A percentile compares a stretch with the other conserved stretches of the same genome.
phyloP scores from a whole-genome alignment of 768 basidiomycete species.

The Macrocybe gigantea region DNA sequence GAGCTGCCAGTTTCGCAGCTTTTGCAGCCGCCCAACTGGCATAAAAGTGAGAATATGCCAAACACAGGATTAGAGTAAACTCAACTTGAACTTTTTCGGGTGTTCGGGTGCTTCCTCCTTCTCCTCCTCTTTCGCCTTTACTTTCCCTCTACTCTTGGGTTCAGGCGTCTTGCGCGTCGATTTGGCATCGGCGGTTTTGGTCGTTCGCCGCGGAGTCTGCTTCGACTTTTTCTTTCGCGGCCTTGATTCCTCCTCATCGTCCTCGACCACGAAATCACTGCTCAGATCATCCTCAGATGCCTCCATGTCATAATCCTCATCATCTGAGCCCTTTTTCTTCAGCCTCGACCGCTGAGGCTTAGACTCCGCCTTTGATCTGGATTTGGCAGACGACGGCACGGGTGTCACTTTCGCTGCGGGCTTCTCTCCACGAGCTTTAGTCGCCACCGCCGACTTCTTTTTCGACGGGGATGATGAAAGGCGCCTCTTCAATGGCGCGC shows the following conservation, averaged over 20 bases:
- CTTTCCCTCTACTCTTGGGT: constrained; percentile 3
- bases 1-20: constrained; percentile 59
- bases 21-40: constrained; percentile 39
- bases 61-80: not conserved
- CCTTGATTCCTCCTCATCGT: constrained; percentile 13
- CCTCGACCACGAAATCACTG: not conserved
- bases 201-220: not conserved
- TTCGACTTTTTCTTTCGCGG: constrained; percentile 6
- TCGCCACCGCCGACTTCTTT: constrained; percentile 30
- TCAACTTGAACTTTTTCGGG: constrained; percentile 22
- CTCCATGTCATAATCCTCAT: constrained; percentile 7
- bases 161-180: constrained; percentile 5
- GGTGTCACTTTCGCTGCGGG: constrained; percentile 9
- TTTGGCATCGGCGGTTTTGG: constrained; percentile 13
- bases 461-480: constrained; percentile 25
- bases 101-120: constrained; percentile 8
- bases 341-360: constrained; percentile 15
- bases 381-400: constrained; percentile 3
- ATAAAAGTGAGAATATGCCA: not conserved
- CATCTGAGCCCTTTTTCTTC: constrained; percentile 10
- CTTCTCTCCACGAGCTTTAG: constrained; percentile 5
- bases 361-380: constrained; percentile 13
- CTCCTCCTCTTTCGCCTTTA: constrained; percentile 6
- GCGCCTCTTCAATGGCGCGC: constrained; percentile 1
- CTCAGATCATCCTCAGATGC: not conserved